Evolutionary conservation across 2,329 filamentous ascomycete species (phyloP), one percentile per base, ranked within the genome.

Genomic region (Fusarium keratoplasticum): DNA sequence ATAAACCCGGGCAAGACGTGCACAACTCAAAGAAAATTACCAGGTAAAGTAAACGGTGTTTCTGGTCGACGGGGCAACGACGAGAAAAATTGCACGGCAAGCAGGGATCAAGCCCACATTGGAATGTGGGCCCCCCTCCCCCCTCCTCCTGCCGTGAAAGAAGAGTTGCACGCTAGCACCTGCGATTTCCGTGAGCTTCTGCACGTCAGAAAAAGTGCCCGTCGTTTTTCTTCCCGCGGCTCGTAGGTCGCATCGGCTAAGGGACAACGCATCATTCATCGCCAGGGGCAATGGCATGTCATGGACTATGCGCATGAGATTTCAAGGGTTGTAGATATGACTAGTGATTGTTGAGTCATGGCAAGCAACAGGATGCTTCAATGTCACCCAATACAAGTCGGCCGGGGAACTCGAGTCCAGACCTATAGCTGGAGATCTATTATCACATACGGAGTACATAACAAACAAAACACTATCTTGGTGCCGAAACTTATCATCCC

Each of bases 61-160:
- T 52, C 6, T 16, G 18, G 79, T 81, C 74, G 71, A 66, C 76
- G 16, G 69, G 71, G 78, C 77, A 81, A 81, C 79, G 35, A n/a
- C 66, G 66, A 67, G 35, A 61, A 70, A 75, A 73, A 66, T 60
- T 69, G 27, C 61, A 64, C 64, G 59, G 47, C 52, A 69, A 27
- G 68, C 38, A 62, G 44, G 47, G 68, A 55, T 40, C 38, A 47
- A 36, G 38, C 36, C 13, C 31, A 6, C 38, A 18, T 60, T 74
- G 67, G 73, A 74, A 74, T 71, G 73, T 61, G 47, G 33, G 42
- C 7, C 33, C 6, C 33, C 33, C 16, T 14, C 6, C 16, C 16
- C 22, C 44, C 10, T n/a, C n/a, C n/a, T 18, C 50, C 27, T 54
- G 50, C 50, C 27, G 50, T 29, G 25, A n/a, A 14, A 14, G 10